Base-by-base conservation (phyloP, 345 rosid genomes). In the Populus davidiana region DNA sequence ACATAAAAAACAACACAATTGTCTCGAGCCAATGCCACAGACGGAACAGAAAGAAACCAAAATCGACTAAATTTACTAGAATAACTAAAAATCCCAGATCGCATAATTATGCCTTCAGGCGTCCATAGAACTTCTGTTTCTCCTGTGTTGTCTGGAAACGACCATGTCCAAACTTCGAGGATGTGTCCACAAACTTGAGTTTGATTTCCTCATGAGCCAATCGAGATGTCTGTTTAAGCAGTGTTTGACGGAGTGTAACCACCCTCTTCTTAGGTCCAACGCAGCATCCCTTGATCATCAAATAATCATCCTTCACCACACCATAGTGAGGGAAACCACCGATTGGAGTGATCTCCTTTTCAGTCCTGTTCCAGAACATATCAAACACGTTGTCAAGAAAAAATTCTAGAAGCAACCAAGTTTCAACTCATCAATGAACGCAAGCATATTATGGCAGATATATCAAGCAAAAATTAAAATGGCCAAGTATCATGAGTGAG, bases 201-300 rank as follows among this genome's bases (percentile, higher is more conserved):
- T 85, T 93, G 82, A 93, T 90, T 59, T 83, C 87, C 77, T 93
- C 96, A 12, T 88, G 73, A 14, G 97, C 96, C 62, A 88, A 54
- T 33, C 97, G 88, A 16, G 97, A 91, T 11, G 97, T 92, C 86
- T 92, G 97, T 5, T 79, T 83, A 39, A 91, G 89, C 29, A 93
- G 81, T 1, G 97, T 83, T 79, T 85, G 91, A 16, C 97, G 84
- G 9, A 93, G 90, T 4, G 97, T 93, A 21, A 91, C 93, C 1
- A 93, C 97, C 76, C 97, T 90, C 93, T 93, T 93, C 93, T 91
- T 93, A 8, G 97, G 92, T 69, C 97, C 97, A 70, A 87, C 90
- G 68, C 94, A 90, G 81, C 94, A 90, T 77, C 97, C 97, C 86
- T 93, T 93, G 59, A 93, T 86, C 93, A 93, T 87, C 70, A 93